phyloP scores from a whole-genome alignment of 177 flowering plant species.

The Vitis hybrid region DNA sequence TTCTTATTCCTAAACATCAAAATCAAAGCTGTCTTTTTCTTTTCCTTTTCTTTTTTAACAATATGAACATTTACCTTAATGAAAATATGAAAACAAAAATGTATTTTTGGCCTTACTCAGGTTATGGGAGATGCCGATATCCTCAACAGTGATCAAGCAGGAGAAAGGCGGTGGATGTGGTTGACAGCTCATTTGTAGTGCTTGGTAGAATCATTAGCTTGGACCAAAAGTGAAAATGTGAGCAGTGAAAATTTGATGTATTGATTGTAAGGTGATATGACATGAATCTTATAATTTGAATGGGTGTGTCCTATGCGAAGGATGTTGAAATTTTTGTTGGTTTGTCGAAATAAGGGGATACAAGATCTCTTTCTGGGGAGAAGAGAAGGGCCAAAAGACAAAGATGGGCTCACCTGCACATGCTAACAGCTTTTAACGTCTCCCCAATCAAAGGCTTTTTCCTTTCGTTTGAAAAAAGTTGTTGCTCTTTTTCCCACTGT shows the following conservation, averaged over 20 bases:
- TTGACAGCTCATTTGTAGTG: constrained; percentile 11
- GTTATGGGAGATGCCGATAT: constrained; percentile 61
- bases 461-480: constrained; percentile 11
- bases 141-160: constrained; percentile 42
- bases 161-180: background rate
- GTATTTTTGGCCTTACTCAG: constrained; percentile 19
- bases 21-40: background rate
- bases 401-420: background rate
- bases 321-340: constrained; percentile 1
- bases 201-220: background rate
- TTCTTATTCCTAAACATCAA: no score
- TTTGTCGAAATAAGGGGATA: constrained; percentile 6
- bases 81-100: no score
- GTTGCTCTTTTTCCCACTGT: background rate
- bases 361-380: background rate
- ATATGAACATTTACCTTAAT: no score
- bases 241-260: background rate
- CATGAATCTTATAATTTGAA: background rate
- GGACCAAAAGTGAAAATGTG: background rate
- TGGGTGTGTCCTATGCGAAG: background rate
- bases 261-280: no score
- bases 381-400: background rate
- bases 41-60: background rate
- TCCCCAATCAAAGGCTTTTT: constrained; percentile 32
- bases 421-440: constrained; percentile 2